Evolutionary conservation across 192 early-diverging fungal species (phyloP).

Genomic region (Coemansia sp.): DNA sequence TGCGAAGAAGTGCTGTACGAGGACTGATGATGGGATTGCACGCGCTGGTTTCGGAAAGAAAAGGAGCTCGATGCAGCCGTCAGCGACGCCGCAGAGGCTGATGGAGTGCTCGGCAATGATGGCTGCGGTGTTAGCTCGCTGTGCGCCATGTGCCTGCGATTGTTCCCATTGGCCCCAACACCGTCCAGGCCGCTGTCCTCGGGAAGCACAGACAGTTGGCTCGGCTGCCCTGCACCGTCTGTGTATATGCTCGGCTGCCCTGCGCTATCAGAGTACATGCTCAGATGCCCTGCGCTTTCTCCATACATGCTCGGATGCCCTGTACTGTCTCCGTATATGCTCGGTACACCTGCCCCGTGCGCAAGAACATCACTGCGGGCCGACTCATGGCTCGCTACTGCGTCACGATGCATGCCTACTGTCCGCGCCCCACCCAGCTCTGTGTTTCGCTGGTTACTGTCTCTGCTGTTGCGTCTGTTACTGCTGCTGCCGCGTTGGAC

Average conservation of each 20-base stretch:
- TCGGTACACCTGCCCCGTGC: slow-evolving; percentile 9
- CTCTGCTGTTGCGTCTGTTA: slow-evolving; percentile 18
- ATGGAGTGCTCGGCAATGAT: slow-evolving; percentile 36
- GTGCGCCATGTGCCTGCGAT: slow-evolving; percentile 14
- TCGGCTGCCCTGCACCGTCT: slow-evolving; percentile 4
- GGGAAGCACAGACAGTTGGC: slow-evolving; percentile 22
- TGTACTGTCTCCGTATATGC: too few species aligned
- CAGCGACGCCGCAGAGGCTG: slow-evolving; percentile 40
- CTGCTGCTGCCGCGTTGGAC: slow-evolving; percentile 16
- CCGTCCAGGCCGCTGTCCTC: slow-evolving; percentile 16
- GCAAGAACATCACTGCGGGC: slow-evolving; percentile 4
- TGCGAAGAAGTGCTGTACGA: slow-evolving; percentile 18
- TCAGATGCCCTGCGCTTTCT: too few species aligned
- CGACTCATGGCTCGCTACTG: slow-evolving; percentile 11
- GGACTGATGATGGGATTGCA: slow-evolving; percentile 18
- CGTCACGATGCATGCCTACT: slow-evolving; percentile 2
- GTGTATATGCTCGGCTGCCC: slow-evolving; percentile 3
- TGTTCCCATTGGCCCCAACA: slow-evolving; percentile 5
- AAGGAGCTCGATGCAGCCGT: slow-evolving; percentile 41
- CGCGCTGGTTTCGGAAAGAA: slow-evolving; percentile 40
- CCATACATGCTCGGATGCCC: too few species aligned
- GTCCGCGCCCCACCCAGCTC: slow-evolving; percentile 8
- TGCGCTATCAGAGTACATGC: neutral
- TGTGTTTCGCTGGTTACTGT: slow-evolving; percentile 18
- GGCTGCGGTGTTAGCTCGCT: slow-evolving; percentile 32